Evolutionary conservation across 306 rosid genomes (phyloP).

Genomic region (Pyrus betulifolia): DNA sequence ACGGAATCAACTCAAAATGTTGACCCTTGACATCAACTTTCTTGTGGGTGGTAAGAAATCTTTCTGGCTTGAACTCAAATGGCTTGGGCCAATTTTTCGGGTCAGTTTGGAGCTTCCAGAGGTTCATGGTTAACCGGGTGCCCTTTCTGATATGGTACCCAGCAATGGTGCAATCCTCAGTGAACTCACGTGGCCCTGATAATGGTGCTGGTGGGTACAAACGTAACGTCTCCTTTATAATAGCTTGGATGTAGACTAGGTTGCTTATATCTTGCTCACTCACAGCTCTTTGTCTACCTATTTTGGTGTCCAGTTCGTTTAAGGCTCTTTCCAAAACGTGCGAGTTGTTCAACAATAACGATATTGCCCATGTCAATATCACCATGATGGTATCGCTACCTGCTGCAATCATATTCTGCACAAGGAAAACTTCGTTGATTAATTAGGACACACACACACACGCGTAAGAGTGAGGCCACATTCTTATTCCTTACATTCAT

Average conservation of each 20-base stretch:
- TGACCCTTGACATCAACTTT: no score
- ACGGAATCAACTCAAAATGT: conserved; percentile 2
- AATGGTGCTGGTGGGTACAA: conserved; percentile 45
- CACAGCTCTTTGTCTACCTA: conserved; percentile 12
- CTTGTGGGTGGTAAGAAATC: conserved; percentile 22
- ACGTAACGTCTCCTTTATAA: conserved; percentile 45
- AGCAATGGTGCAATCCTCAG: conserved; percentile 35
- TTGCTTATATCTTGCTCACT: conserved; percentile 21
- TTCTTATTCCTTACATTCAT: no score
- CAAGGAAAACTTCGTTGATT: not conserved
- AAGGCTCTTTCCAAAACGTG: not conserved
- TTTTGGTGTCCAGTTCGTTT: conserved; percentile 16
- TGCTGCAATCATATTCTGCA: conserved; percentile 17
- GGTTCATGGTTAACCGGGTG: conserved; percentile 1
- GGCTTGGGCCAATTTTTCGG: conserved; percentile 9
- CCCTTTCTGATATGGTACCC: conserved; percentile 24
- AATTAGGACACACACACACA: no score
- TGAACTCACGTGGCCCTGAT: conserved; percentile 16
- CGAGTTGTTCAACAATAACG: conserved; percentile 16
- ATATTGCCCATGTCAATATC: conserved; percentile 23
- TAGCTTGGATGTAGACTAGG: conserved; percentile 34
- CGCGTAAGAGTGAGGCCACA: no score
- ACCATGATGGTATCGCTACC: conserved; percentile 15
- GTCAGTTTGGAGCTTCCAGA: conserved; percentile 13
- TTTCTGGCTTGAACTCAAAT: conserved; percentile 1